Evolutionary conservation across 306 rosid species (phyloP), one percentile per base, ranked within the genome.

Genomic region (Mimosa pudica): DNA sequence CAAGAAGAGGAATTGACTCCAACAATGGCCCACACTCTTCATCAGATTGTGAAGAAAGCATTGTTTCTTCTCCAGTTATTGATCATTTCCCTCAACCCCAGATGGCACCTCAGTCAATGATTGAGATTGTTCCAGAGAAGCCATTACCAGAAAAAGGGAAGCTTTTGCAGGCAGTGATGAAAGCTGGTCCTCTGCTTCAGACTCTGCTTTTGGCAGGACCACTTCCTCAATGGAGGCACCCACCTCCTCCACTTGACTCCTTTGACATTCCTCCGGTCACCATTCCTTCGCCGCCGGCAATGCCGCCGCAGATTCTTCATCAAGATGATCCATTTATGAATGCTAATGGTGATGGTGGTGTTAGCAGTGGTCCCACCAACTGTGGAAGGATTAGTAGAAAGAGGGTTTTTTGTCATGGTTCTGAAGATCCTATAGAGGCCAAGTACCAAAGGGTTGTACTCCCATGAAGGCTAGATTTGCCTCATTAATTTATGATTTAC

Each of bases 191-290:
- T 67, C 87, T 95, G 1, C 98, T 95, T 49, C 95, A 92, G 79
- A 92, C 95, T 9, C 90, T 95, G 36, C 94, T 95, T 14, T 64
- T 95, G 66, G 99, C 99, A 1, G 99, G 99, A 71, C 99, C 99
- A 69, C 94, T 95, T 42, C 99, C 99, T 68, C 98, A 95, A 77
- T 95, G 99, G 99, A 91, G 97, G 73, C 99, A 95, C 82, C 99
- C 99, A 6, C 99, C 99, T 3, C 99, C 99, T 0, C 96, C 99
- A 8, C 92, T 95, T 1, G 94, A 93, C 77, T 89, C 99, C 36
- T 93, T 88, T 63, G 90, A 95, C 79, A 95, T 95, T 74, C 99
- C 98, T 0, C 98, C 98, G 2, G 97, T 95, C 49, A 89, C 97
- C 47, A 89, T 92, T 81, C 92, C 97, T 44, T 89, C 98, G 14